These are phyloP conservation scores for Boechera retrofracta DNA, from an alignment of 345 rosid species.

Conservation along the genomic window DNA sequence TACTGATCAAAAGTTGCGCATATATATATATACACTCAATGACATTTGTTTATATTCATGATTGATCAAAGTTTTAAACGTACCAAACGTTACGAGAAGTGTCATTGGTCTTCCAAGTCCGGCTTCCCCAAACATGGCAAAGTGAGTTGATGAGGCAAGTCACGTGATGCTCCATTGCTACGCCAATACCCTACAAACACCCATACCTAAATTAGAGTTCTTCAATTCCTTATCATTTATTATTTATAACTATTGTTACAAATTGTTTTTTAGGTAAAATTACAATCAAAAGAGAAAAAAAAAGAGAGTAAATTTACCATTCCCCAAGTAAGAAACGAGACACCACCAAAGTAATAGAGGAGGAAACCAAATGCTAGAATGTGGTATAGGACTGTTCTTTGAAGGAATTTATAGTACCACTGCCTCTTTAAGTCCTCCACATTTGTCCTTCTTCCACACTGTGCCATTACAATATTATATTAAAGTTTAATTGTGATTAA, in stretches of 20 bases:
- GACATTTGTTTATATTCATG: conserved; percentile 8
- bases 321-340: conserved; percentile 48
- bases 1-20: not conserved
- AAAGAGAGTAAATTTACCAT: conserved; percentile 35
- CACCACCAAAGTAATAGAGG: conserved; percentile 47
- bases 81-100: conserved; percentile 51
- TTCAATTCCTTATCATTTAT: conserved; percentile 8
- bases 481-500: not conserved
- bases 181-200: conserved; percentile 41
- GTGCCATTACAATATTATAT: not conserved
- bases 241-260: not conserved
- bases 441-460: conserved; percentile 48
- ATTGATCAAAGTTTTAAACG: not conserved
- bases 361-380: conserved; percentile 37
- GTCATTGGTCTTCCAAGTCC: conserved; percentile 47
- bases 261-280: not conserved
- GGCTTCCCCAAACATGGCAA: conserved; percentile 48
- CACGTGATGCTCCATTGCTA: conserved; percentile 46
- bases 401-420: conserved; percentile 47
- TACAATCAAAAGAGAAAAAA: not conserved
- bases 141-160: conserved; percentile 46
- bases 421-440: conserved; percentile 48
- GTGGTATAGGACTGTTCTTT: conserved; percentile 43
- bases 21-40: not conserved
- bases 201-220: not conserved